Percentiles rank a stretch among this genome's conserved stretches.
Evolutionary conservation across 176 grass and related monocot genomes (phyloP).

Genomic region (Raddia guianensis): DNA sequence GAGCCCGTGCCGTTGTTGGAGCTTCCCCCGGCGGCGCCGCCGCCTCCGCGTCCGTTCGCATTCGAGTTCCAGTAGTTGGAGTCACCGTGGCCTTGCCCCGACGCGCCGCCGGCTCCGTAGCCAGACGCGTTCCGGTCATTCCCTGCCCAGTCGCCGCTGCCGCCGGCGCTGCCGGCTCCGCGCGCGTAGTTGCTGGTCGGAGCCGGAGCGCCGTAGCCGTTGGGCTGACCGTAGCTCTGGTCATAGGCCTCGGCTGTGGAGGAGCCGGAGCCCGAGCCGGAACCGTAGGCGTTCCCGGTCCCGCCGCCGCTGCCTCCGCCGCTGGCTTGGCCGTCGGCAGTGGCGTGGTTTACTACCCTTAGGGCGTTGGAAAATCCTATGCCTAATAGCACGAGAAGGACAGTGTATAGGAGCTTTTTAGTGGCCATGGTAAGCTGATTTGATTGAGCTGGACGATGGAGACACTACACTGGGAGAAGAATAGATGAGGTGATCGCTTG

Average conservation of each 20-base stretch:
- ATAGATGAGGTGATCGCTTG: background rate
- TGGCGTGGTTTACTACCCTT: slow-evolving; percentile 25
- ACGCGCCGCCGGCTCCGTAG: background rate
- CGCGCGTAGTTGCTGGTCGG: background rate
- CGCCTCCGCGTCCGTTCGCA: background rate
- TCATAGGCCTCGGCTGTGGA: background rate
- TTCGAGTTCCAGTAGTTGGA: background rate
- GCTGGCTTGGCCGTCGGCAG: background rate
- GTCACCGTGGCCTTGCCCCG: slow-evolving; percentile 8
- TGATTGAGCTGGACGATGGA: background rate
- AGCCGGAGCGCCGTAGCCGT: background rate
- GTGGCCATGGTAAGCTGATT: slow-evolving; percentile 6
- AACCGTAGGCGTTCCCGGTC: background rate
- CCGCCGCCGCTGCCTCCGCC: background rate
- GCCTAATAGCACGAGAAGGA: slow-evolving; percentile 22
- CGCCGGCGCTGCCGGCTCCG: background rate
- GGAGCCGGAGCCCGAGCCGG: background rate
- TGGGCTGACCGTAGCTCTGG: too few relatives aligned
- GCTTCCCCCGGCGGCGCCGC: slow-evolving; percentile 10
- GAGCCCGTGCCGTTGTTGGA: background rate
- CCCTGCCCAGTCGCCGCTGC: background rate
- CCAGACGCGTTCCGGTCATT: background rate
- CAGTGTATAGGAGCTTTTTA: background rate
- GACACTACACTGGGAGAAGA: background rate
- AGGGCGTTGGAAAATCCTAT: slow-evolving; percentile 22